A percentile compares a stretch with the other conserved stretches of the same genome.
Conservation (phyloP, 2,329 filamentous ascomycete species). For the Ascochyta koolunga region DNA sequence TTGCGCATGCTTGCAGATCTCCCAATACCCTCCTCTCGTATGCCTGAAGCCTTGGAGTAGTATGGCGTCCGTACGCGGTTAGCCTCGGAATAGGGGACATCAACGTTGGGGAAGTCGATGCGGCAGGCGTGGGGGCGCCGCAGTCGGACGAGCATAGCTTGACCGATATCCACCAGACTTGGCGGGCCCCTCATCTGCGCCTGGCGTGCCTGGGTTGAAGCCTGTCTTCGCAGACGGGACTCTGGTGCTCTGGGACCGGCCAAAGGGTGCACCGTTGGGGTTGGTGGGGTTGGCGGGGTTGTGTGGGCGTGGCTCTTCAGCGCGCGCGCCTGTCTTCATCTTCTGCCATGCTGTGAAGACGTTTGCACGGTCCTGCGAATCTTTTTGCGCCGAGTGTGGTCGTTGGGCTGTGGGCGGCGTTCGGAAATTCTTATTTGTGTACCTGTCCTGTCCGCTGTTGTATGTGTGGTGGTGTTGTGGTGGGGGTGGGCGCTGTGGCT, state of each 20-base stretch:
- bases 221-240: slow-evolving; percentile 60
- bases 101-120: slow-evolving; percentile 27
- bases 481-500: slow-evolving; percentile 32
- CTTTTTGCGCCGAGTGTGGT: slow-evolving; percentile 39
- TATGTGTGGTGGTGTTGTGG: slow-evolving; percentile 38
- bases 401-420: slow-evolving; percentile 44
- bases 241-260: slow-evolving; percentile 47
- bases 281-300: slow-evolving; percentile 33
- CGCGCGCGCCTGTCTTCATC: slow-evolving; percentile 48
- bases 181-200: slow-evolving; percentile 65
- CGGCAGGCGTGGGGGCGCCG: slow-evolving; percentile 32
- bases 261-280: slow-evolving; percentile 47
- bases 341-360: slow-evolving; percentile 58
- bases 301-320: slow-evolving; percentile 35
- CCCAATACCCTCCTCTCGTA: slow-evolving; percentile 61
- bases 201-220: slow-evolving; percentile 64
- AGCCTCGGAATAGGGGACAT: slow-evolving; percentile 52
- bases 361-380: slow-evolving; percentile 50
- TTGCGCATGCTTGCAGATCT: slow-evolving; percentile 62
- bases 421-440: slow-evolving; percentile 50
- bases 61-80: slow-evolving; percentile 62
- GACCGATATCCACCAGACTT: slow-evolving; percentile 55
- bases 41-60: slow-evolving; percentile 57
- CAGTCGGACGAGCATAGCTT: slow-evolving; percentile 42
- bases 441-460: slow-evolving; percentile 52